Conservation (phyloP, 805 yeast genomes). For the Schwanniomyces vanrijiae region DNA sequence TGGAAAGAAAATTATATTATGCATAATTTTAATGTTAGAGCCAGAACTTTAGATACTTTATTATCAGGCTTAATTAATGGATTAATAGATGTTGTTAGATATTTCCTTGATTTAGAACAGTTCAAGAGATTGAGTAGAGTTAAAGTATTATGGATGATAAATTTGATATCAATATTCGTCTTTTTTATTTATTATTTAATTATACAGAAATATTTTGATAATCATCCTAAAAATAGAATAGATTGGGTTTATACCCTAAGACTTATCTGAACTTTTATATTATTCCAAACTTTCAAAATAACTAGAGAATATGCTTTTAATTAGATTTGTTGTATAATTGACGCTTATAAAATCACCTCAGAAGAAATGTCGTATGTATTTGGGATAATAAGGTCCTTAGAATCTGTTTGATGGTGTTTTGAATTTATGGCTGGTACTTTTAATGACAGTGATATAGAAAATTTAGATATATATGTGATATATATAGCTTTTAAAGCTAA, state of each 20-base stretch:
- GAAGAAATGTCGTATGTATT: conserved; percentile 16
- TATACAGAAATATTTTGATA: conserved; percentile 4
- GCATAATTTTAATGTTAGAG: conserved; percentile 20
- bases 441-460: too few species aligned
- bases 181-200: conserved; percentile 18
- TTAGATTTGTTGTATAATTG: conserved; percentile 23
- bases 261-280: conserved; percentile 15
- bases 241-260: conserved; percentile 17
- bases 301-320: conserved; percentile 18
- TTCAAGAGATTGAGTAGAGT: conserved; percentile 9
- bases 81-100: conserved; percentile 15
- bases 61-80: conserved; percentile 18
- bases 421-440: conserved; percentile 21
- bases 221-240: conserved; percentile 4
- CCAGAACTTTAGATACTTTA: conserved; percentile 21
- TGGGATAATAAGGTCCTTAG: conserved; percentile 21
- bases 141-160: conserved; percentile 14
- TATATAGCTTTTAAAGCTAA: not conserved
- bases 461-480: conserved; percentile 4
- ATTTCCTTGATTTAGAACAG: conserved; percentile 13
- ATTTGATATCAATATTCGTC: conserved; percentile 7
- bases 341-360: conserved; percentile 15
- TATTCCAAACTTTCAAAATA: conserved; percentile 19
- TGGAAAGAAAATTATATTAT: conserved; percentile 19
- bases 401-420: conserved; percentile 16